Conservation (phyloP, 2,329 filamentous ascomycete genomes). For the Blumeria graminis region DNA sequence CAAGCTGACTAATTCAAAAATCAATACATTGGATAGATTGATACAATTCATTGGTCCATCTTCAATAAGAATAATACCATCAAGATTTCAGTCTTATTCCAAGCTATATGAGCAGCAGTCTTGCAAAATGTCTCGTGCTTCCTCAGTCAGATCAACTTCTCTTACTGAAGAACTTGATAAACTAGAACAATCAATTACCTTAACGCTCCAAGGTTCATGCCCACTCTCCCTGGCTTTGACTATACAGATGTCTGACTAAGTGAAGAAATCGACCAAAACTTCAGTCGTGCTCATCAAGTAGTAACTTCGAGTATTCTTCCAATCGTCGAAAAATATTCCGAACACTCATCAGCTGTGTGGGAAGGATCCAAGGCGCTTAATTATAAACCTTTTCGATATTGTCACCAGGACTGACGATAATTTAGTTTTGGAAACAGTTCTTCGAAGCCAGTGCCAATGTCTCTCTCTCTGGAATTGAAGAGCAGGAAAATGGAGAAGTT, state of each 20-base stretch:
- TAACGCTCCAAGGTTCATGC: slow-evolving; percentile 62
- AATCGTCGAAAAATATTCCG: slow-evolving; percentile 82
- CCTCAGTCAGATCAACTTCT: slow-evolving; percentile 27
- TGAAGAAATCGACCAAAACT: slow-evolving; percentile 92
- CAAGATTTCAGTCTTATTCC: too few species aligned
- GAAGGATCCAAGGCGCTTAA: slow-evolving; percentile 64
- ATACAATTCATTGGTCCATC: too few species aligned
- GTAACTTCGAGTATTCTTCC: slow-evolving; percentile 85
- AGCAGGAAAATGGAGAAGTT: slow-evolving; percentile 37
- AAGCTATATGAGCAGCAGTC: too few species aligned
- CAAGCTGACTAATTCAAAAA: too few species aligned
- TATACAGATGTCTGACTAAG: slow-evolving; percentile 4
- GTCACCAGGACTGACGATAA: slow-evolving; percentile 5
- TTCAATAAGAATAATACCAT: too few species aligned
- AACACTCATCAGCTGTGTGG: slow-evolving; percentile 86
- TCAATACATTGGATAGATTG: too few species aligned
- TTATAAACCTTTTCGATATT: neutral
- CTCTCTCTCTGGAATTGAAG: slow-evolving; percentile 83
- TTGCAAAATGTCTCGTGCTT: too few species aligned
- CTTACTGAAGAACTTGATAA: slow-evolving; percentile 89
- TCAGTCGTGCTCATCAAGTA: slow-evolving; percentile 87
- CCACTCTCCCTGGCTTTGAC: neutral
- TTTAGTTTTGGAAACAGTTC: slow-evolving; percentile 97
- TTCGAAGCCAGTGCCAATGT: slow-evolving; percentile 97
- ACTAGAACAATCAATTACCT: slow-evolving; percentile 85